Evolutionary conservation across 495 filamentous ascomycete species (phyloP), one percentile per base, ranked within the genome.

Genomic region (Aspergillus olivimuriae): DNA sequence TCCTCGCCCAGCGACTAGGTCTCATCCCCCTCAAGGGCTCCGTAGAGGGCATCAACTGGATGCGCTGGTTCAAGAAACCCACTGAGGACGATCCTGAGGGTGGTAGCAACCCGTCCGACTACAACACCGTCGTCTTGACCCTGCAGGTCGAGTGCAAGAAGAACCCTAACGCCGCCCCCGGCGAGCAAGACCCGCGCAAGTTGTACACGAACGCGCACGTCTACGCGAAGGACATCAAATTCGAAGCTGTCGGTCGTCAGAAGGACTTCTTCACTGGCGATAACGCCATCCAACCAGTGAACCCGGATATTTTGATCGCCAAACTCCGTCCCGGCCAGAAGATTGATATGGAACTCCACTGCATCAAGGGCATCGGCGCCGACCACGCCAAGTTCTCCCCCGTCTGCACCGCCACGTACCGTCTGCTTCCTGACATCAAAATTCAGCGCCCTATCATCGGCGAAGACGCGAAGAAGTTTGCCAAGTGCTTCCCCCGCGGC

Each of bases 311-410:
- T 37, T 70, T 99, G 19, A 78, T 99, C 53, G 89, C 89, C 44
- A 99, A 99, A 68, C 69, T 99, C 55, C 82, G 94, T 24, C 94
- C 94, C 0, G 87, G 86, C 0, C 94, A 99, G 71, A 75, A 77
- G 50, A 83, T 99, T 51, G 73, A 86, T 43, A 61, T 95, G 44
- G 77, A 84, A 45, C 78, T 91, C 75, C 89, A 94, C 67, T 87
- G 86, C 63, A 77, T 91, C 64, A 96, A 95, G 65, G 94, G 94
- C 18, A 83, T 92, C 42, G 94, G 94, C 12, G 83, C 81, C 44
- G 92, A 97, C 67, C 94, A 99, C 64, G 86, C 94, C 36, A 99
- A 99, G 61, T 99, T 91, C 73, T 94, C 87, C 1, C 94, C 94
- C 20, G 94, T 99, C 15, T 90, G 91, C 4, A 95, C 94, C 0